These are phyloP conservation scores for Pyrrhoderma lamaoense DNA, from an alignment of 1,284 basidiomycete genomes.

Conservation along the genomic window DNA sequence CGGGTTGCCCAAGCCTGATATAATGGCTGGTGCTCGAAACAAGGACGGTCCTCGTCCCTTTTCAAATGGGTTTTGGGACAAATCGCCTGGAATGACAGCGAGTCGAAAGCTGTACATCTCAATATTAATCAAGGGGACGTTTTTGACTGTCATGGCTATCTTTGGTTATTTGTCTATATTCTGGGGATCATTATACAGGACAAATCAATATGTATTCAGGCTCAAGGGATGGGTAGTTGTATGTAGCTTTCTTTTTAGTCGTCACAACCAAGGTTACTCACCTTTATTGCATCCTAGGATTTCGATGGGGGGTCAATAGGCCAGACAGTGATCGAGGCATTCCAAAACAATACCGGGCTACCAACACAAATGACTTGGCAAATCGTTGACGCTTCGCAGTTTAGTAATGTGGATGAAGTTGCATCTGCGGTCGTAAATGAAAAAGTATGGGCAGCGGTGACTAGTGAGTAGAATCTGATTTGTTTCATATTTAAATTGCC, in stretches of 20 bases:
- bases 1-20: not conserved
- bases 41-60: conserved; percentile 6
- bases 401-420: conserved; percentile 31
- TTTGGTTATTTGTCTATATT: conserved; percentile 40
- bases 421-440: conserved; percentile 27
- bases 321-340: conserved; percentile 21
- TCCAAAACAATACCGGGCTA: conserved; percentile 21
- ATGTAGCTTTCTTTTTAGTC: not conserved
- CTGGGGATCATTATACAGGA: conserved; percentile 43
- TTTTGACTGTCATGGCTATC: conserved; percentile 22
- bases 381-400: conserved; percentile 32
- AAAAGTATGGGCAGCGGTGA: conserved; percentile 30
- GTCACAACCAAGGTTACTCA: no score
- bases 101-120: conserved; percentile 8
- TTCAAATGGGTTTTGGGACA: conserved; percentile 11
- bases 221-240: conserved; percentile 16
- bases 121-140: not conserved
- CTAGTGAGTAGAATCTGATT: conserved; percentile 25
- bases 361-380: conserved; percentile 33
- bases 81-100: conserved; percentile 2
- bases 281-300: no score
- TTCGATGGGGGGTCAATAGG: conserved; percentile 35
- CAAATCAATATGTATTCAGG: conserved; percentile 23
- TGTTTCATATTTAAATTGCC: conserved; percentile 26
- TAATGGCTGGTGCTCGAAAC: not conserved